Base-by-base conservation (phyloP, 345 rosid species). In the Cardamine chenopodiifolia region DNA sequence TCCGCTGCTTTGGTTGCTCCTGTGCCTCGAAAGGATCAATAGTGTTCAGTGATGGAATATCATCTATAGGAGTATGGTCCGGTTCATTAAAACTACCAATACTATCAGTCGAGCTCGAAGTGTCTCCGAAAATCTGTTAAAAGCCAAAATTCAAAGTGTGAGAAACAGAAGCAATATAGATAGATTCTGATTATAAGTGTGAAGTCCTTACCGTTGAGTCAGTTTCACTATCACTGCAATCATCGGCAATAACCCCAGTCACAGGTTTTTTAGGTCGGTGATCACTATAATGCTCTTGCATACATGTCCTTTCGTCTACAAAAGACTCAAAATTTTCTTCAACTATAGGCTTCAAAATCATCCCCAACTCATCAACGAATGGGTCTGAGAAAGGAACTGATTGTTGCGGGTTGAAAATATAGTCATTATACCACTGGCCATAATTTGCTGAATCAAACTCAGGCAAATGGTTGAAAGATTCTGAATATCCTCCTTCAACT, bases 81-180 rank as follows among this genome's bases (percentile, higher is more conserved):
- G 37, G 11, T 39, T 29, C 74, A 61, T 35, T 47, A 52, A 47
- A 53, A 44, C 69, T 60, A 31, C 49, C 64, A 42, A 61, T 48
- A 68, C 79, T 68, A 61, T 61, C 64, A 1, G 74, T 62, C 9
- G 69, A 61, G 57, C 79, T 75, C 23, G 64, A 68, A 61, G 55
- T 31, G 31, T 68, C 74, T 52, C 13, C 26, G 9, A 48, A 56
- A 20, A 19, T 59, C 78, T 75, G 2, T 26, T 37, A 19, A 52
- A 47, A 59, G 12, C 47, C 73, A 67, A 50, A 14, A 59, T 1
- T 9, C 18, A 0, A 6, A 2, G 3, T 28, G 26, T 59, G n/a
- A 67, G 54, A 58, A 47, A 67, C 40, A 66, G 6, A 57, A 63
- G 70, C 5, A 17, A 74, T n/a, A 49, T 23, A 49, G n/a, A n/a